phyloP scores from a whole-genome alignment of 441 rosid genomes.

The Erysimum cheiri region DNA sequence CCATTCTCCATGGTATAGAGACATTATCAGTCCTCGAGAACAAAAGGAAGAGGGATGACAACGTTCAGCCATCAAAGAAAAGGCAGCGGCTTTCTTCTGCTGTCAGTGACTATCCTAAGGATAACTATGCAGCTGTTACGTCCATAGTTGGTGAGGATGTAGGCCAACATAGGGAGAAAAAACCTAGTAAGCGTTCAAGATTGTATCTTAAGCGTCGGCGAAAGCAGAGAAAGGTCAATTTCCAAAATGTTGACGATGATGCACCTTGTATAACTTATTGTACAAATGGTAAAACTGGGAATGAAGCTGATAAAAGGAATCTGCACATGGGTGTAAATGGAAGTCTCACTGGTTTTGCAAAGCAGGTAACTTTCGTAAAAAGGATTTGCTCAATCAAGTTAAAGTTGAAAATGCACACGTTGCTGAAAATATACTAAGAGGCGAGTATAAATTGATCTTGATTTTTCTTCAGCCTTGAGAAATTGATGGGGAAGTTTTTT shows the following conservation, averaged over 20 bases:
- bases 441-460: slow-evolving; percentile 15
- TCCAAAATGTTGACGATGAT: slow-evolving; percentile 33
- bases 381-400: neutral
- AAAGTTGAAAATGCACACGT: slow-evolving; percentile 5
- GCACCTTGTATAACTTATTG: slow-evolving; percentile 28
- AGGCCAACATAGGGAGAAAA: slow-evolving; percentile 33
- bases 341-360: slow-evolving; percentile 17
- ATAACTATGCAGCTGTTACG: slow-evolving; percentile 24
- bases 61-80: slow-evolving; percentile 37
- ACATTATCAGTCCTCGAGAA: slow-evolving; percentile 42
- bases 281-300: slow-evolving; percentile 35
- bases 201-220: slow-evolving; percentile 53
- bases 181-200: slow-evolving; percentile 53
- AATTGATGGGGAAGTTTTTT: slow-evolving; percentile 1
- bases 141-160: slow-evolving; percentile 20
- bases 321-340: slow-evolving; percentile 10
- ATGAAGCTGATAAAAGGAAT: slow-evolving; percentile 29
- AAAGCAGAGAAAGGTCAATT: slow-evolving; percentile 44
- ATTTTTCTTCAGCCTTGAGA: slow-evolving; percentile 8
- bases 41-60: slow-evolving; percentile 50
- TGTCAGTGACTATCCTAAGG: slow-evolving; percentile 35
- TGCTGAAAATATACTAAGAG: slow-evolving; percentile 1
- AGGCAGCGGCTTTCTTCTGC: slow-evolving; percentile 41
- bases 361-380: slow-evolving; percentile 31
- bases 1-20: slow-evolving; percentile 26